phyloP scores from a whole-genome alignment of 1,284 basidiomycete genomes.

The Anthracocystis panici-leucophaei region DNA sequence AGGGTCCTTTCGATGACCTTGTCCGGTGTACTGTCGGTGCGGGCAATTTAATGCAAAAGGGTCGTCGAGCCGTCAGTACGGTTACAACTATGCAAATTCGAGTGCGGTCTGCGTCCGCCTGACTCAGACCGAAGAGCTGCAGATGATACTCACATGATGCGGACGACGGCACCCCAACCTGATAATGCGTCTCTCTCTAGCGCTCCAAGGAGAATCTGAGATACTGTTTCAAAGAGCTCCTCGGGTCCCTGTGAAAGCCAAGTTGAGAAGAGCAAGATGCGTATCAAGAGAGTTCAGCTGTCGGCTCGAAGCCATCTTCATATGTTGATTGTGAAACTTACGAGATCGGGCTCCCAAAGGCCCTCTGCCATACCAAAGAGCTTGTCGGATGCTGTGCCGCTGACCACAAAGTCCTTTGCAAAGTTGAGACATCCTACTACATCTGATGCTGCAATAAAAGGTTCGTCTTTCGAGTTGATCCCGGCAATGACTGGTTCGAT shows the following conservation, averaged over 20 bases:
- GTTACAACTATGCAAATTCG: background rate
- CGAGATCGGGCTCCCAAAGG: conserved; percentile 95
- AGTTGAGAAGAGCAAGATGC: background rate
- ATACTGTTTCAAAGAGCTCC: conserved; percentile 98
- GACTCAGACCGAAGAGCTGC: background rate
- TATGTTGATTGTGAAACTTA: conserved; percentile 56
- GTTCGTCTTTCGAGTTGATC: conserved; percentile 80
- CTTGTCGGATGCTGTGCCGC: conserved; percentile 90
- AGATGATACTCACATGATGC: conserved; percentile 83
- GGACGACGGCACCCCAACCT: conserved; percentile 95
- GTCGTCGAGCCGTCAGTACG: background rate
- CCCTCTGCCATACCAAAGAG: conserved; percentile 98
- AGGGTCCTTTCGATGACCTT: conserved; percentile 68
- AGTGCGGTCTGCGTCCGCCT: background rate
- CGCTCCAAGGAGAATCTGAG: conserved; percentile 93
- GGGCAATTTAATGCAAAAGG: background rate
- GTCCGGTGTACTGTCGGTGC: conserved; percentile 60
- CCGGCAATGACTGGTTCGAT: conserved; percentile 97
- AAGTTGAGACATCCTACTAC: conserved; percentile 96
- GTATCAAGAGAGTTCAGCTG: background rate
- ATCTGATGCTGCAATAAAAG: conserved; percentile 96
- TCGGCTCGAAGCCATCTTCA: background rate
- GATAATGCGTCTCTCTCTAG: conserved; percentile 96
- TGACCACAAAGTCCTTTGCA: conserved; percentile 96
- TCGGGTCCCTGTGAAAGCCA: conserved; percentile 77